Percentiles rank a stretch among this genome's conserved stretches.
Conservation (phyloP, 176 grass and related monocot species). For the Bonia amplexicaulis region DNA sequence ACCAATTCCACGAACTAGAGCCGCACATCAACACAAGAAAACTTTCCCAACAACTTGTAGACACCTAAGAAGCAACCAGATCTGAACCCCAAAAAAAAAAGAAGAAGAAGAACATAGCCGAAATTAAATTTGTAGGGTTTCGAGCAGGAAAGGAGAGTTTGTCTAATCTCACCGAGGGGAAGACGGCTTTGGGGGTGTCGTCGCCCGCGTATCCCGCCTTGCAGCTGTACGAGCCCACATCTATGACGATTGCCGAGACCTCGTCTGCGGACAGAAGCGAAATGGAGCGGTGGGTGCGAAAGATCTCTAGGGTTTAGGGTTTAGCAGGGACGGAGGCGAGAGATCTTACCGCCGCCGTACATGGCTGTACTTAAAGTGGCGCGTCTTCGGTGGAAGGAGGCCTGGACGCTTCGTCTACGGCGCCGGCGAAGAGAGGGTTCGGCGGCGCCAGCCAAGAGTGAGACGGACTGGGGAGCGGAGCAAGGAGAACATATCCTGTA, state of each 20-base stretch:
- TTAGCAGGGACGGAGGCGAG: background rate
- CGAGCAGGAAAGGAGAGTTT: background rate
- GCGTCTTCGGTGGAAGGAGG: background rate
- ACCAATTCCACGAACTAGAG: background rate
- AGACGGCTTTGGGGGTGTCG: slow-evolving; percentile 95
- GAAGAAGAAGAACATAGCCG: background rate
- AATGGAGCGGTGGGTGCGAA: background rate
- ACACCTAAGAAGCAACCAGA: background rate
- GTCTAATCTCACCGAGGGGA: slow-evolving; percentile 64
- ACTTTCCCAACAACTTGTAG: background rate
- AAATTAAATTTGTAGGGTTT: background rate
- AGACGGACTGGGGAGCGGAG: background rate
- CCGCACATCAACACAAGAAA: background rate
- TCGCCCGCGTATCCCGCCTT: slow-evolving; percentile 97
- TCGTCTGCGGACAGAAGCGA: slow-evolving; percentile 51
- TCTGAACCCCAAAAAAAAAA: background rate
- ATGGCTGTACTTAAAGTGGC: slow-evolving; percentile 34
- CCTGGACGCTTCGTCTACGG: background rate
- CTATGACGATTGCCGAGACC: slow-evolving; percentile 95
- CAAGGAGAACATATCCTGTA: too few species aligned
- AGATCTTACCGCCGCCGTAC: slow-evolving; percentile 91
- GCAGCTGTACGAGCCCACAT: slow-evolving; percentile 94
- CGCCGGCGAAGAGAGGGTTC: background rate
- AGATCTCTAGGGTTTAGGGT: slow-evolving; percentile 44
- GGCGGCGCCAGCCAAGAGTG: background rate